Conservation (phyloP, 192 early-diverging fungal genomes). For the Hyaloraphidium curvatum region DNA sequence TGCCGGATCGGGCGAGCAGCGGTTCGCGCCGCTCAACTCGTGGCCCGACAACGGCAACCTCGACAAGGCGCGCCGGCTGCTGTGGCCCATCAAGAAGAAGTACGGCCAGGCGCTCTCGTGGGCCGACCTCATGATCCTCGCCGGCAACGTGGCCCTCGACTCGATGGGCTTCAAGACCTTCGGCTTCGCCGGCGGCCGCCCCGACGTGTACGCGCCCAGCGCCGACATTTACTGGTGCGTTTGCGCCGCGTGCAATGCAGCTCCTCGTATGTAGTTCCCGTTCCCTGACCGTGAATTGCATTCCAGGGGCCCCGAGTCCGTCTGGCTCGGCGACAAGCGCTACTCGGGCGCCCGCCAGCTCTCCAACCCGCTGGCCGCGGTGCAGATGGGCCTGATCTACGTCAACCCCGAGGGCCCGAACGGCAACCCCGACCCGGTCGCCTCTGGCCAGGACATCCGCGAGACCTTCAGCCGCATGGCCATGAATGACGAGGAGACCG, state of each 20-base stretch:
- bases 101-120: not conserved
- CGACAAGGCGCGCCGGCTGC: not conserved
- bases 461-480: not conserved
- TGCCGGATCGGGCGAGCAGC: not conserved
- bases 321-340: not conserved
- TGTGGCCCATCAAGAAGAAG: not conserved
- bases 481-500: not conserved
- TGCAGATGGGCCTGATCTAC: not conserved
- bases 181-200: not conserved
- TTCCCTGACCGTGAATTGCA: no score
- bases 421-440: not conserved
- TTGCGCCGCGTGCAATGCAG: no score
- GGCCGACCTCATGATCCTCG: conserved; percentile 1
- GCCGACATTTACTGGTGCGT: no score
- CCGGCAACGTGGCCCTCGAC: not conserved
- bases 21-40: not conserved
- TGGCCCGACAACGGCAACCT: conserved; percentile 4
- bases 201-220: not conserved
- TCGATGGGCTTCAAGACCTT: not conserved
- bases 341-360: not conserved
- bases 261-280: no score
- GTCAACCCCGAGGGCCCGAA: not conserved
- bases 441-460: not conserved
- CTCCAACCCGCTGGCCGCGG: not conserved
- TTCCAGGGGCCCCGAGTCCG: not conserved